Conservation (phyloP, 2,329 filamentous ascomycete genomes). For the Aspergillus felis region DNA sequence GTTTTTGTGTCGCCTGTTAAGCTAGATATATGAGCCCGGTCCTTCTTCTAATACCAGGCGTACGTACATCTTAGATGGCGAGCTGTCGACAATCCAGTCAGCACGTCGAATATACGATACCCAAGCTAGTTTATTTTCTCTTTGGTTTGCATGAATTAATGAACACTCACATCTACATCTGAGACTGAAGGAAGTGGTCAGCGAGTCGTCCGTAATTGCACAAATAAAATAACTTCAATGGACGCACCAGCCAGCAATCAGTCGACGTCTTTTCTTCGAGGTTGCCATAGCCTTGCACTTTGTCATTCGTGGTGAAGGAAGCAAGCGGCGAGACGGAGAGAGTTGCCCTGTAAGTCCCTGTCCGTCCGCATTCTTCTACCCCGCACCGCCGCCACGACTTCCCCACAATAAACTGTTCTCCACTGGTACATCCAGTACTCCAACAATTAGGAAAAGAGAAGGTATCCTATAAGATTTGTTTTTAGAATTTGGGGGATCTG, state of each 20-base stretch:
- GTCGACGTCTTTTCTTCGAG: slow-evolving; percentile 14
- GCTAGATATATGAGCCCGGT: background rate
- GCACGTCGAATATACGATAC: background rate
- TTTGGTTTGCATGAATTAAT: background rate
- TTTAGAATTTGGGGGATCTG: too few species aligned
- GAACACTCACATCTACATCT: slow-evolving; percentile 21
- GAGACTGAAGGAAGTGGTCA: slow-evolving; percentile 10
- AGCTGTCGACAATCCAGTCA: slow-evolving; percentile 3
- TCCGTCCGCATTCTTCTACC: background rate
- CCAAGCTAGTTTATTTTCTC: background rate
- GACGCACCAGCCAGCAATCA: slow-evolving; percentile 19
- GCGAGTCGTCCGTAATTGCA: background rate
- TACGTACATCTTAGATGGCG: slow-evolving; percentile 23
- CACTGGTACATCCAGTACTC: too few species aligned
- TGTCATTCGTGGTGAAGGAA: background rate
- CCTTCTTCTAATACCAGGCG: background rate
- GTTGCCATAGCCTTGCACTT: slow-evolving; percentile 7
- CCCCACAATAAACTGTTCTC: background rate
- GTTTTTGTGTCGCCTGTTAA: slow-evolving; percentile 15
- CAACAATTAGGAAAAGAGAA: too few species aligned
- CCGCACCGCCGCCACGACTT: background rate
- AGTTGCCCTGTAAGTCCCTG: slow-evolving; percentile 10
- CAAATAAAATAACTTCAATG: background rate
- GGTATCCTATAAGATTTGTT: too few species aligned
- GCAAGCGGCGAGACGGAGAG: slow-evolving; percentile 10